Evolutionary conservation across 2,329 filamentous ascomycete species (phyloP).

Genomic region (Epichloe sp.): DNA sequence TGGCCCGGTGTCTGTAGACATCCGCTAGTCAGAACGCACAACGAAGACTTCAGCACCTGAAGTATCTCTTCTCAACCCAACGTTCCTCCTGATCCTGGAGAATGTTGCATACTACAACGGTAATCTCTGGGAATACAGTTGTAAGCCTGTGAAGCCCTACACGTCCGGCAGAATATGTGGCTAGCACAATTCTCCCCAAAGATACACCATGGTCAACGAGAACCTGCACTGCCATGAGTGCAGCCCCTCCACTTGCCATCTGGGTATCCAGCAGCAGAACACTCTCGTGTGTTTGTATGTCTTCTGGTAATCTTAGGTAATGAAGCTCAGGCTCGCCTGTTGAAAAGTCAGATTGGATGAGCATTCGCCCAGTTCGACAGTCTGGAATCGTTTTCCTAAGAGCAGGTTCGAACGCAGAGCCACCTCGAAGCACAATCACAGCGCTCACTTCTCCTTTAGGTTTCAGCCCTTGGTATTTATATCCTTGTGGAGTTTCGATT

Average conservation of each 20-base stretch:
- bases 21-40: not conserved
- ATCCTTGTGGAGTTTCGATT: conserved; percentile 58
- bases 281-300: conserved; percentile 61
- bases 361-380: conserved; percentile 73
- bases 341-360: conserved; percentile 78
- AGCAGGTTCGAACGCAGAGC: conserved; percentile 76
- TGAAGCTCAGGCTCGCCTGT: conserved; percentile 89
- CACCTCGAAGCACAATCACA: conserved; percentile 78
- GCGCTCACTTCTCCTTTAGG: conserved; percentile 67
- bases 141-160: conserved; percentile 74
- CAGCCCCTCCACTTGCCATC: conserved; percentile 79
- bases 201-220: conserved; percentile 84
- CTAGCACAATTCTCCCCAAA: conserved; percentile 76
- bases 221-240: conserved; percentile 92
- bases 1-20: no score
- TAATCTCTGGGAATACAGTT: conserved; percentile 77
- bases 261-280: conserved; percentile 86
- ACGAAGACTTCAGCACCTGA: conserved; percentile 57
- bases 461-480: conserved; percentile 57
- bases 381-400: conserved; percentile 85
- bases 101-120: conserved; percentile 73
- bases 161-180: conserved; percentile 80
- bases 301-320: conserved; percentile 65
- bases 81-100: conserved; percentile 71
- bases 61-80: conserved; percentile 84